phyloP scores from a whole-genome alignment of 1,284 basidiomycete species.

The Fomitopsis schrenkii region DNA sequence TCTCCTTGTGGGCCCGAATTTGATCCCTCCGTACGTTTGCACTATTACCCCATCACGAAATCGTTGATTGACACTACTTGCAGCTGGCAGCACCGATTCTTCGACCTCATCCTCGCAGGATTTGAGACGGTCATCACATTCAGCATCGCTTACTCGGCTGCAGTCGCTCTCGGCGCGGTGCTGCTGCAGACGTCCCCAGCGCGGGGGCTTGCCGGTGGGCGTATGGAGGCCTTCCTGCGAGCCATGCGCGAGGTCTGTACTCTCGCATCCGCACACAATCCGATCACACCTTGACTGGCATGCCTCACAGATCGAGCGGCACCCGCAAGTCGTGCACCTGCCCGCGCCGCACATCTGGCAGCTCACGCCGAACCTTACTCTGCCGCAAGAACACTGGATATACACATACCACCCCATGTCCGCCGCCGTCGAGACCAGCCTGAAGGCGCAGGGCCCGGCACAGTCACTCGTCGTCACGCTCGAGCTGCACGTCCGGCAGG shows the following conservation, averaged over 20 bases:
- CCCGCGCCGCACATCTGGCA: conserved; percentile 87
- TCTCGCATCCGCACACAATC: conserved; percentile 3
- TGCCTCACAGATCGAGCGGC: conserved; percentile 60
- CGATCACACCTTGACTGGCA: not conserved
- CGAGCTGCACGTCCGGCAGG: conserved; percentile 69
- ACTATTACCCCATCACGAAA: conserved; percentile 24
- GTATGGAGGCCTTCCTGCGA: conserved; percentile 76
- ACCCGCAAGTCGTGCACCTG: conserved; percentile 74
- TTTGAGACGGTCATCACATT: conserved; percentile 75
- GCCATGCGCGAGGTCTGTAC: conserved; percentile 72
- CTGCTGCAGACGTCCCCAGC: conserved; percentile 84
- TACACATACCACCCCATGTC: conserved; percentile 14
- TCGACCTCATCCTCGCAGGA: conserved; percentile 75
- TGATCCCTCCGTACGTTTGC: conserved; percentile 41
- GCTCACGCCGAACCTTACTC: conserved; percentile 47
- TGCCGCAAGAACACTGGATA: conserved; percentile 16
- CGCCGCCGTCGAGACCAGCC: conserved; percentile 3
- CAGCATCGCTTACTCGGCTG: conserved; percentile 78
- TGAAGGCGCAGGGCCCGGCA: conserved; percentile 22
- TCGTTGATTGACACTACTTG: conserved; percentile 6
- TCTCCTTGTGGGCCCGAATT: conserved; percentile 38
- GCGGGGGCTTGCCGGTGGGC: conserved; percentile 50
- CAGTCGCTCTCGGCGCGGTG: conserved; percentile 74
- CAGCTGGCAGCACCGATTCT: conserved; percentile 56
- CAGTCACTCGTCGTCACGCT: conserved; percentile 76